Base-by-base conservation (phyloP, 2,329 filamentous ascomycete genomes). In the Sporothrix globosa region DNA sequence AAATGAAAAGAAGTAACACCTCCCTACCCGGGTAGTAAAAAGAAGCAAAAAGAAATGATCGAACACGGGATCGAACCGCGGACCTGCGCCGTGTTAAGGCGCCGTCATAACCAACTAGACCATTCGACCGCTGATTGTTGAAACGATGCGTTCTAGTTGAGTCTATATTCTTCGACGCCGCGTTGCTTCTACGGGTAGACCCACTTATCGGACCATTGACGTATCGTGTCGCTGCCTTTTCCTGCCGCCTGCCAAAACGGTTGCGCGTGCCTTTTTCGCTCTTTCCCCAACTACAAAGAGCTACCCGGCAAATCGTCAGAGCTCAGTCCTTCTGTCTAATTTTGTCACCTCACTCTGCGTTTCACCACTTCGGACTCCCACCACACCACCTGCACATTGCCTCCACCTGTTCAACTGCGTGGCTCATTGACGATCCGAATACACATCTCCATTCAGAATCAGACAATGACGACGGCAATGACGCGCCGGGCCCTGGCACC, bases 391-490 rank as follows among this genome's bases (percentile, higher is more conserved):
- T 46, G 11, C 46, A 11, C 68, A 13, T n/a, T 17, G 34, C 3
- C 34, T 7, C 7, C 54, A 21, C 19, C 6, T 14, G 1, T 34
- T 39, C 54, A 2, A 19, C n/a, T 11, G 30, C 9, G n/a, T 21
- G 5, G 1, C 11, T 34, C 9, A 19, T 14, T 7, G 48, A 21
- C 48, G 2, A 50, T 17, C 44, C 53, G 21, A 24, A 2, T n/a
- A 41, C 34, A 56, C 44, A 39, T 17, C 11, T n/a, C 39, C 39
- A 21, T n/a, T 39, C 13, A 19, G 14, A n/a, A 27, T 17, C 34
- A 54, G n/a, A 46, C 52, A 21, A 78, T 77, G 77, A 73, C 76
- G 66, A 74, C 75, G 70, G 72, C 74, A 70, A 73, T 74, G 54
- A 74, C 76, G 66, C 74, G 74, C 54, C 72, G 74, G 74, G 75